Conservation (phyloP, 2,329 filamentous ascomycete genomes). For the Aspergillus glaucus region DNA sequence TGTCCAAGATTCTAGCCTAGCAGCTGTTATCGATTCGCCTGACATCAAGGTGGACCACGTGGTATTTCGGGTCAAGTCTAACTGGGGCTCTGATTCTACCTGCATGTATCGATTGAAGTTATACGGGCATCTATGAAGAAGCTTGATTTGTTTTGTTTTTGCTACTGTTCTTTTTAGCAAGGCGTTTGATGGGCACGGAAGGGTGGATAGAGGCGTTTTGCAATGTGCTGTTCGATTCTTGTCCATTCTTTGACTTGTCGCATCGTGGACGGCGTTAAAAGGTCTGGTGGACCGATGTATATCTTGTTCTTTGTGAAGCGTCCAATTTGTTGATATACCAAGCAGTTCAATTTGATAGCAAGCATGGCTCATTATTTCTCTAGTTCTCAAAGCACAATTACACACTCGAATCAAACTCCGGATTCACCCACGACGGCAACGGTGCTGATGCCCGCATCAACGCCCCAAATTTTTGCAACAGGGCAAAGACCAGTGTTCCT, state of each 20-base stretch:
- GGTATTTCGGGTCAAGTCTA: slow-evolving; percentile 37
- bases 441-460: slow-evolving; percentile 31
- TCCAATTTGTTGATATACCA: too few species aligned
- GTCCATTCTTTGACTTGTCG: too few species aligned
- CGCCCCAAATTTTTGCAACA: slow-evolving; percentile 38
- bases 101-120: slow-evolving; percentile 43
- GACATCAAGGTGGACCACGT: slow-evolving; percentile 33
- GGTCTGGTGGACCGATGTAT: too few species aligned
- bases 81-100: slow-evolving; percentile 39
- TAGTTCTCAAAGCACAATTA: background rate
- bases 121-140: slow-evolving; percentile 26
- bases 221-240: too few species aligned
- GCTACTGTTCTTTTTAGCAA: background rate
- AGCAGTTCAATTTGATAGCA: too few species aligned
- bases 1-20: slow-evolving; percentile 35
- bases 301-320: too few species aligned
- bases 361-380: too few species aligned
- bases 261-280: too few species aligned
- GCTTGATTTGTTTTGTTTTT: slow-evolving; percentile 10
- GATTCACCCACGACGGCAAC: slow-evolving; percentile 43
- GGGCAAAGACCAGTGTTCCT: slow-evolving; percentile 32
- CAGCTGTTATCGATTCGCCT: slow-evolving; percentile 32
- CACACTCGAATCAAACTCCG: slow-evolving; percentile 29
- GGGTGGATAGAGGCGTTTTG: too few species aligned
- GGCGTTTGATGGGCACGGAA: background rate